A percentile compares a stretch with the other conserved stretches of the same genome.
phyloP scores from a whole-genome alignment of 2,329 filamentous ascomycete species.

The Monosporascus sp. region DNA sequence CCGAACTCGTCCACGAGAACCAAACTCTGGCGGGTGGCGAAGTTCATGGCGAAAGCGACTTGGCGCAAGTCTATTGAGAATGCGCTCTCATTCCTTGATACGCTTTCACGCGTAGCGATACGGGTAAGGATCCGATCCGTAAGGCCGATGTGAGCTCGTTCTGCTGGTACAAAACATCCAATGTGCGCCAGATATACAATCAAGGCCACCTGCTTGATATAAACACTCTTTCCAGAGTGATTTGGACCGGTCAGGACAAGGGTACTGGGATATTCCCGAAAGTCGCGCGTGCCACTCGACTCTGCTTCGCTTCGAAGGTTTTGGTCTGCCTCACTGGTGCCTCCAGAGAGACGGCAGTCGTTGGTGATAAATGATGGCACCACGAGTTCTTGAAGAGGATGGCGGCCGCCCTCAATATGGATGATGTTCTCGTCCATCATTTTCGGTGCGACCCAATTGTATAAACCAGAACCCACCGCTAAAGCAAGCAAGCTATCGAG shows the following conservation, averaged over 20 bases:
- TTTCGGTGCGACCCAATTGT: conserved; percentile 64
- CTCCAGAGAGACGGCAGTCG: conserved; percentile 65
- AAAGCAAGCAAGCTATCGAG: conserved; percentile 82
- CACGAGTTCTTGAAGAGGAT: conserved; percentile 80
- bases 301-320: conserved; percentile 4
- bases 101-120: conserved; percentile 67
- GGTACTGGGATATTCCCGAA: conserved; percentile 51
- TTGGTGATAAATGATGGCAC: conserved; percentile 81
- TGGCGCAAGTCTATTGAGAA: conserved; percentile 82
- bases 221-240: conserved; percentile 94
- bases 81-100: conserved; percentile 54
- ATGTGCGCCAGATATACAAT: conserved; percentile 91
- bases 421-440: conserved; percentile 69
- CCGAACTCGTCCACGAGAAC: conserved; percentile 91
- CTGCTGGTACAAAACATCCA: conserved; percentile 85
- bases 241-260: conserved; percentile 88
- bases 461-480: conserved; percentile 68
- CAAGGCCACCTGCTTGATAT: conserved; percentile 86
- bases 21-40: conserved; percentile 71
- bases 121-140: conserved; percentile 91
- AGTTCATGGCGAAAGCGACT: conserved; percentile 68
- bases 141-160: conserved; percentile 70
- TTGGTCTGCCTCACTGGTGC: conserved; percentile 32
- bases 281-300: conserved; percentile 5
- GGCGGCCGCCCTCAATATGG: conserved; percentile 71